Evolutionary conservation across 164 flowering plant species (phyloP), one percentile per base, ranked within the genome.

Genomic region (Warburgia ugandensis): DNA sequence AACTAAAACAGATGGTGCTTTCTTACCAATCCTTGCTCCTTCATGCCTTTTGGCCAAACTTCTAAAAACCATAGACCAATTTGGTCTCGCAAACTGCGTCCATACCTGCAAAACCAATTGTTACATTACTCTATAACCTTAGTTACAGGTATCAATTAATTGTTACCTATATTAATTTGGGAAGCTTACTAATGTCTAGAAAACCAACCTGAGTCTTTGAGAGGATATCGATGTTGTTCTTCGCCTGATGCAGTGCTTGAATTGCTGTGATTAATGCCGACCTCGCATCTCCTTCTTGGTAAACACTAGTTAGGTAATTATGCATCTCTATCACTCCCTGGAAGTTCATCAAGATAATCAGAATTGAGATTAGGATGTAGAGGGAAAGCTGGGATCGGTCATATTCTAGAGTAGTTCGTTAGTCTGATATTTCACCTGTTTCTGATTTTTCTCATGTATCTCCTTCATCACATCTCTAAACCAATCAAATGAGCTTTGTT

Each of bases 401-500:
- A n/a, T n/a, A n/a, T n/a, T n/a, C n/a, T n/a, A n/a, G n/a, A n/a
- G n/a, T n/a, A n/a, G n/a, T n/a, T n/a, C n/a, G n/a, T n/a, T n/a
- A n/a, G n/a, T n/a, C n/a, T 50, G 2, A 36, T 9, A 12, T 52
- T 52, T 45, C 45, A 75, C 81, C 76, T 68, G 59, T 39, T 48
- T 56, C 56, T 45, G 52, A 40, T 59, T 48, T 25, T 64, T 42
- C 21, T 55, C 32, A 21, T 76, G 50, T 12, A 71, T 46, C 21
- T 73, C 77, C 30, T 65, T 62, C 63, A 76, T 67, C 28, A 65
- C 59, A 54, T 72, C 84, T 61, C 63, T 67, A 39, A 78, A 78
- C 84, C 84, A 78, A 9, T 64, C 73, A 63, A 78, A 78, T 36
- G 80, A 78, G 61, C 69, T 44, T 39, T 69, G 76, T 52, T 73